Evolutionary conservation across 108 stramenopile species (phyloP).

Genomic region (Discostella stelligeroides): DNA sequence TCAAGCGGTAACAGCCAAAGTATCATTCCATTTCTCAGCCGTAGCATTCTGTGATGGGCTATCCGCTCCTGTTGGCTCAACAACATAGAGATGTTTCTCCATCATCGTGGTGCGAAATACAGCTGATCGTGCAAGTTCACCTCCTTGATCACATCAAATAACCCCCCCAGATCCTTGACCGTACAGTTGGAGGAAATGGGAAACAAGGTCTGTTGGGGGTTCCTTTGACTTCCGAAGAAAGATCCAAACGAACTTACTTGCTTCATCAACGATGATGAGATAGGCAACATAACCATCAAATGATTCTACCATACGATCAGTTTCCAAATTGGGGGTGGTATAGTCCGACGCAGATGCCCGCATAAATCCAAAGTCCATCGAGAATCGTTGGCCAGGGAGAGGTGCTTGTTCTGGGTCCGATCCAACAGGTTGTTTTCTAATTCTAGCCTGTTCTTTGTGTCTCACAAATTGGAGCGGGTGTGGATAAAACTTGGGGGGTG

Average conservation of each 20-base stretch:
- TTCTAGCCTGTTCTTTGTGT: background rate
- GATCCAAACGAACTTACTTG: too few relatives aligned
- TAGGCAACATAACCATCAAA: background rate
- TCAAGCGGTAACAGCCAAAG: background rate
- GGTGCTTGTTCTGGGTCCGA: background rate
- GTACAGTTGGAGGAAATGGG: background rate
- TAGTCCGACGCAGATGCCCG: background rate
- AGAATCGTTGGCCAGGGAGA: background rate
- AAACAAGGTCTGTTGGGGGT: too few relatives aligned
- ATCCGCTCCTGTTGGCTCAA: background rate
- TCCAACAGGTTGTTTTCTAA: background rate
- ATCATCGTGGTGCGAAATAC: background rate
- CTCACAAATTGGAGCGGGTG: background rate
- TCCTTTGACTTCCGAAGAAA: too few relatives aligned
- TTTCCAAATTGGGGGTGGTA: background rate
- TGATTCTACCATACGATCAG: too few relatives aligned
- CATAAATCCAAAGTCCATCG: background rate
- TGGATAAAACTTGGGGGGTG: background rate
- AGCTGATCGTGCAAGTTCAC: background rate
- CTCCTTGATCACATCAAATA: background rate
- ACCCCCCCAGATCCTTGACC: background rate
- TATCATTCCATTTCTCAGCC: background rate
- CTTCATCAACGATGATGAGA: constrained; percentile 1
- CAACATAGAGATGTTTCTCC: background rate
- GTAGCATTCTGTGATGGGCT: background rate